Conservation (phyloP, 2,329 filamentous ascomycete species). For the Microdochium nivale region DNA sequence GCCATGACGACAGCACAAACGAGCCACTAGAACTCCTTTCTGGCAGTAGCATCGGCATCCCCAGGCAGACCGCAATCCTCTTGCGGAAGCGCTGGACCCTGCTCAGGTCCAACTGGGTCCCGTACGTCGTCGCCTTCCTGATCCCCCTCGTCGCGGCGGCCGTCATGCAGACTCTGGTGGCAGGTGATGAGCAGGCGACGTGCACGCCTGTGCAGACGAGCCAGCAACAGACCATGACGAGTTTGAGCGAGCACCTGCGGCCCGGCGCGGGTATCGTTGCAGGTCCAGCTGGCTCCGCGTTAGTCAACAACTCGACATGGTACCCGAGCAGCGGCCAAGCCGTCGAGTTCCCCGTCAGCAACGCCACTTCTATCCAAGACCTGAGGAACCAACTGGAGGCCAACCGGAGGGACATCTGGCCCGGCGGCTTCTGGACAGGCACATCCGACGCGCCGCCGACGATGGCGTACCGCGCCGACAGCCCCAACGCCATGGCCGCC, state of each 20-base stretch:
- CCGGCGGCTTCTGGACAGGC: slow-evolving; percentile 73
- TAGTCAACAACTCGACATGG: not conserved
- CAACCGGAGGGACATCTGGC: slow-evolving; percentile 59
- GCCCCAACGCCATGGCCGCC: slow-evolving; percentile 38
- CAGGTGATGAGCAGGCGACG: slow-evolving; percentile 37
- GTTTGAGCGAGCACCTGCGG: slow-evolving; percentile 3
- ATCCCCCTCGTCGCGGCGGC: slow-evolving; percentile 75
- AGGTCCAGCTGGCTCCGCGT: not conserved
- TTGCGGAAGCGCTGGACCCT: slow-evolving; percentile 73
- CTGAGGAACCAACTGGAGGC: slow-evolving; percentile 59
- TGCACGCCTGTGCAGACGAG: slow-evolving; percentile 1
- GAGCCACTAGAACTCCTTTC: slow-evolving; percentile 49
- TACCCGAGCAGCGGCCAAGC: not conserved
- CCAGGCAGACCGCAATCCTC: slow-evolving; percentile 63
- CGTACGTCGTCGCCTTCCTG: slow-evolving; percentile 64
- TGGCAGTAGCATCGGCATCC: slow-evolving; percentile 60
- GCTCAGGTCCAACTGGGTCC: slow-evolving; percentile 67
- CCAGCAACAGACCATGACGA: slow-evolving; percentile 15
- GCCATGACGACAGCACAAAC: slow-evolving; percentile 20
- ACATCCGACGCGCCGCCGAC: slow-evolving; percentile 50
- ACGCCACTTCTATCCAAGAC: slow-evolving; percentile 54
- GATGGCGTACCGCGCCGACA: slow-evolving; percentile 62
- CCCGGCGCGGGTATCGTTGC: not conserved
- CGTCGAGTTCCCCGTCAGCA: slow-evolving; percentile 23
- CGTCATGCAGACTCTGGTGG: slow-evolving; percentile 68